phyloP scores from a whole-genome alignment of 139 green algal species.

The Chlorella sp. region DNA sequence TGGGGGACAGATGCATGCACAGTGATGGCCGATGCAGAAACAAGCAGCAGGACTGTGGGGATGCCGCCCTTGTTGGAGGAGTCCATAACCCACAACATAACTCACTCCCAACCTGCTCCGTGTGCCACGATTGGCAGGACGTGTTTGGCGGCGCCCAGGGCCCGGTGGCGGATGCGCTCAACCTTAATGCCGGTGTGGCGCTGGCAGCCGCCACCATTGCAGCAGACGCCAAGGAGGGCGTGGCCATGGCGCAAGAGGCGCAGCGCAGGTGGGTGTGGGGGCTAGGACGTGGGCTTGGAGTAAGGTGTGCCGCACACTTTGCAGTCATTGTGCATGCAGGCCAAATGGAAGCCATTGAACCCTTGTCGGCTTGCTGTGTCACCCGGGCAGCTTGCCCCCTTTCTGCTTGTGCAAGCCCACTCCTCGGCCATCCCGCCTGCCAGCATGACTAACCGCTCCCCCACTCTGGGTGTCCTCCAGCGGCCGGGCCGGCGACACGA shows the following conservation, averaged over 20 bases:
- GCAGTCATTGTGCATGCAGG: no score
- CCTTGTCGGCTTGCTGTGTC: no score
- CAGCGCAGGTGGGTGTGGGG: slow-evolving; percentile 32
- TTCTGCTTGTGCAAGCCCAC: no score
- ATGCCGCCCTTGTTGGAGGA: no score
- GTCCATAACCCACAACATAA: no score
- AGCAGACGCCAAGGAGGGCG: slow-evolving; percentile 77
- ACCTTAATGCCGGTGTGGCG: slow-evolving; percentile 93
- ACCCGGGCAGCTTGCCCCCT: no score
- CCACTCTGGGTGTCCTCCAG: neutral
- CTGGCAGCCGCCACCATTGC: slow-evolving; percentile 85
- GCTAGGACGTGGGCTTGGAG: neutral
- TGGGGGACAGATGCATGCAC: no score
- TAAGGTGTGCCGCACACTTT: no score
- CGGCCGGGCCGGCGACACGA: slow-evolving; percentile 61
- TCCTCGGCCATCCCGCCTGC: no score
- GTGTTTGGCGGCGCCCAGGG: slow-evolving; percentile 88
- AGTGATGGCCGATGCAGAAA: no score
- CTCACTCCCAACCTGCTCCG: neutral
- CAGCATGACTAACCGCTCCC: neutral
- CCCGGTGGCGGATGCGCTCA: slow-evolving; percentile 93
- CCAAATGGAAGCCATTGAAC: no score
- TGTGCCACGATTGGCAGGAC: slow-evolving; percentile 48
- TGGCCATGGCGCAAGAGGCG: slow-evolving; percentile 84
- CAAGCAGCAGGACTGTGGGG: no score